These are phyloP conservation scores for Schizonepeta tenuifolia DNA, from an alignment of 257 asterid species.

Conservation along the genomic window DNA sequence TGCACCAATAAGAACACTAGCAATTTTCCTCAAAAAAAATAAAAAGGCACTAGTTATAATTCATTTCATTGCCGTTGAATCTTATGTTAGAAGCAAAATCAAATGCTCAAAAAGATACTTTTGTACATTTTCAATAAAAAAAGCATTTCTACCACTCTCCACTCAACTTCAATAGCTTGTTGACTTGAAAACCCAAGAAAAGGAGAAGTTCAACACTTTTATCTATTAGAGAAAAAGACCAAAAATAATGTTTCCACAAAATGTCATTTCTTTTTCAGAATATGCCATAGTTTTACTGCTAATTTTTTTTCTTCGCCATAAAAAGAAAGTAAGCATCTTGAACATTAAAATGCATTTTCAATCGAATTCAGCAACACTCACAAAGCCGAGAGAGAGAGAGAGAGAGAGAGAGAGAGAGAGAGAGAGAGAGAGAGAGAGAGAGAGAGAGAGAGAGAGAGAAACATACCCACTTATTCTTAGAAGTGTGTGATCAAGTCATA, in stretches of 20 bases:
- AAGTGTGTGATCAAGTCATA: slow-evolving; percentile 30
- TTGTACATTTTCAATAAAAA: slow-evolving; percentile 18
- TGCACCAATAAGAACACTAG: neutral
- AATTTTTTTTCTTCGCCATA: neutral
- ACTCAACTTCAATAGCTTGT: slow-evolving; percentile 26
- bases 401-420: no score
- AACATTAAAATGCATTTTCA: neutral
- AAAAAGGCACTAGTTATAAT: neutral
- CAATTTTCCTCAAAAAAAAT: no score
- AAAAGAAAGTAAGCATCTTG: neutral
- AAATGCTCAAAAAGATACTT: neutral
- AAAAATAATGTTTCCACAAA: neutral
- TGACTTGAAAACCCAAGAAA: slow-evolving; percentile 9
- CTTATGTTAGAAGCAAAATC: neutral
- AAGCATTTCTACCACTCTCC: slow-evolving; percentile 20
- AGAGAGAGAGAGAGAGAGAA: neutral
- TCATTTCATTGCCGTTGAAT: neutral
- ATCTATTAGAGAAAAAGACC: neutral
- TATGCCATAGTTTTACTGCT: neutral
- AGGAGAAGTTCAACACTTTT: neutral
- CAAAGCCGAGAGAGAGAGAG: neutral
- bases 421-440: no score
- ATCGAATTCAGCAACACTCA: neutral
- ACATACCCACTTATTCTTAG: slow-evolving; percentile 27
- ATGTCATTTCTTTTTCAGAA: neutral